Evolutionary conservation across 345 rosid species (phyloP), one percentile per base, ranked within the genome.

Genomic region (Physaria fendleri): DNA sequence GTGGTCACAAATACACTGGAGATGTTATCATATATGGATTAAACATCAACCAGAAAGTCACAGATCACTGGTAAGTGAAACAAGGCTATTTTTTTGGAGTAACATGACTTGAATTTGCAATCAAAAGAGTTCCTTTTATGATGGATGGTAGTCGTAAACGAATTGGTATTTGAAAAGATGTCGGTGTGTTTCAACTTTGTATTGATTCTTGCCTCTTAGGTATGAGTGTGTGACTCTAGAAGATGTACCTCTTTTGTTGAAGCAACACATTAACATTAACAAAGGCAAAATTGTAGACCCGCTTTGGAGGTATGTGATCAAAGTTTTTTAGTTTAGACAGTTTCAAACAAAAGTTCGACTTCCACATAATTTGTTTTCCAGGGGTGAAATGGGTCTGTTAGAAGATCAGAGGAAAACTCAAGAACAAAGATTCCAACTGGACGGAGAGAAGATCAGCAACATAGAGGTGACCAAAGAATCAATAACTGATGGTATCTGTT

Each of bases 1-100:
- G 99, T 22, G 99, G 97, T 25, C 95, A 93, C 40, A 85, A 78
- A 70, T 86, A 86, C 68, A 89, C 97, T 0, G 97, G 97, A 65
- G 90, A 93, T 67, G 85, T 93, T 41, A 93, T 93, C 32, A 80
- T 93, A 57, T 85, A 88, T 71, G 86, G 82, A 58, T 65, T 80
- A 38, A 82, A 77, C 60, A 48, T 78, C 35, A 70, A 62, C 29
- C 79, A 83, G 47, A 78, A 68, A 62, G 69, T 89, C 56, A 71
- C 85, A 5, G 99, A 95, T 54, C 91, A 93, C 64, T 86, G 99
- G 99, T 86, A 42, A n/a, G 39, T 39, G 18, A 3, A 16, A 56
- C 6, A 28, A 27, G 2, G 3, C 42, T 44, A 10, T 37, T 18
- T 46, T 37, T 46, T 37, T 32, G 42, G 16, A 51, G 5, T 8